Percentiles rank a stretch among this genome's conserved stretches.
These are phyloP conservation scores for Myriosclerotinia curreyana DNA, from an alignment of 2,329 filamentous ascomycete genomes.

Conservation along the genomic window DNA sequence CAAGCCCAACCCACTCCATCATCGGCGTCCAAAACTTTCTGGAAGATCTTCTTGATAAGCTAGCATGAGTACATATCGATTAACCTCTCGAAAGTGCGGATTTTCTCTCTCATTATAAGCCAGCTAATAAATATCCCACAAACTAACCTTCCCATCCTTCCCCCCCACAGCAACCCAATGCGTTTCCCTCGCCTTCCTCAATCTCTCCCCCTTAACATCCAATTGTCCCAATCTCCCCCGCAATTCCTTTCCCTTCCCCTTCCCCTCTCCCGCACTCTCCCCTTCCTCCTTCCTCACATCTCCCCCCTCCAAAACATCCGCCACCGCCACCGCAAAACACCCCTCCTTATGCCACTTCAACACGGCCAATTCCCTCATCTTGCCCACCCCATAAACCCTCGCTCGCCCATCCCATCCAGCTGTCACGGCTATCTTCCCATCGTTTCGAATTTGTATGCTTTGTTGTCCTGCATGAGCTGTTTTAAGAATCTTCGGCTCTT, in stretches of 20 bases:
- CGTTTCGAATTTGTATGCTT: slow-evolving; percentile 69
- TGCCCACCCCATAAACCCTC: slow-evolving; percentile 76
- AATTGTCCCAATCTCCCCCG: slow-evolving; percentile 40
- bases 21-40: too few species aligned
- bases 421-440: slow-evolving; percentile 81
- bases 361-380: slow-evolving; percentile 83
- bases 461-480: slow-evolving; percentile 93
- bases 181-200: slow-evolving; percentile 61
- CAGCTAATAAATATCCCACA: slow-evolving; percentile 81
- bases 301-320: slow-evolving; percentile 35
- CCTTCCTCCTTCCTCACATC: not conserved
- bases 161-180: slow-evolving; percentile 80
- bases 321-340: slow-evolving; percentile 79
- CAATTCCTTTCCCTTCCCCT: slow-evolving; percentile 23
- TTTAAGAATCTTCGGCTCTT: slow-evolving; percentile 57
- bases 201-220: slow-evolving; percentile 59
- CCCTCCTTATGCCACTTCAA: slow-evolving; percentile 92
- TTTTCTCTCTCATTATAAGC: too few species aligned
- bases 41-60: too few species aligned
- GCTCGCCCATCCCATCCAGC: slow-evolving; percentile 87
- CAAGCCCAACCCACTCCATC: too few species aligned
- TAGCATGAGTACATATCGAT: not conserved
- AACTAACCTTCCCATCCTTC: slow-evolving; percentile 91
- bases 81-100: too few species aligned
- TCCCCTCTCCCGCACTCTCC: slow-evolving; percentile 19